phyloP scores from a whole-genome alignment of 2,329 filamentous ascomycete species.

The Huntiella savannae region DNA sequence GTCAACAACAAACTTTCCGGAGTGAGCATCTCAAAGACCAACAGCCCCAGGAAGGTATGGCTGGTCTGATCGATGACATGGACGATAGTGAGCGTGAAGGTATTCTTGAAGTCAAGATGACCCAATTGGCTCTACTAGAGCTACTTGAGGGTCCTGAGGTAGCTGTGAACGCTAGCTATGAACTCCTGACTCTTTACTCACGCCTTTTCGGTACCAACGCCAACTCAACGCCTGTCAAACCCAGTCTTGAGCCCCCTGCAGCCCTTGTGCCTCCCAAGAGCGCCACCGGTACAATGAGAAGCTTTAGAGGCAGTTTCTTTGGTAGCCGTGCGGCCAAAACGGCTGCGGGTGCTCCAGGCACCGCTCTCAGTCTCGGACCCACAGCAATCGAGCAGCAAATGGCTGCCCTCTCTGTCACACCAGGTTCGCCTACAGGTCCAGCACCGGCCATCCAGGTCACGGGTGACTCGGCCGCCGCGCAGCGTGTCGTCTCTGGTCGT shows the following conservation, averaged over 20 bases:
- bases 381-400: constrained; percentile 1
- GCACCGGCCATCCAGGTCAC: constrained; percentile 9
- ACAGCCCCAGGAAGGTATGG: constrained; percentile 12
- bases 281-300: constrained; percentile 51
- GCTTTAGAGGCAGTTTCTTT: constrained; percentile 59
- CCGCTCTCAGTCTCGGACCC: constrained; percentile 1
- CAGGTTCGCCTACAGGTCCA: constrained; percentile 18
- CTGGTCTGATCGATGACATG: constrained; percentile 51
- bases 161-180: constrained; percentile 74
- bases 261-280: constrained; percentile 32
- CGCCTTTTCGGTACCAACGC: constrained; percentile 46
- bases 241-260: constrained; percentile 4
- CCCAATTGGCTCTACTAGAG: constrained; percentile 70
- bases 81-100: constrained; percentile 67
- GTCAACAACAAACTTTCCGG: constrained; percentile 35
- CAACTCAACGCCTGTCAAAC: not conserved
- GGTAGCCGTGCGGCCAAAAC: constrained; percentile 23
- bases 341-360: constrained; percentile 3
- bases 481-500: constrained; percentile 4
- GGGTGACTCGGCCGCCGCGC: not conserved
- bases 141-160: constrained; percentile 64
- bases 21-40: constrained; percentile 48
- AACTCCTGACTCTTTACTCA: constrained; percentile 65
- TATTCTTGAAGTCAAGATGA: constrained; percentile 91
- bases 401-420: constrained; percentile 24